These are phyloP conservation scores for Immersiella caudata DNA, from an alignment of 495 filamentous ascomycete genomes.

Conservation along the genomic window DNA sequence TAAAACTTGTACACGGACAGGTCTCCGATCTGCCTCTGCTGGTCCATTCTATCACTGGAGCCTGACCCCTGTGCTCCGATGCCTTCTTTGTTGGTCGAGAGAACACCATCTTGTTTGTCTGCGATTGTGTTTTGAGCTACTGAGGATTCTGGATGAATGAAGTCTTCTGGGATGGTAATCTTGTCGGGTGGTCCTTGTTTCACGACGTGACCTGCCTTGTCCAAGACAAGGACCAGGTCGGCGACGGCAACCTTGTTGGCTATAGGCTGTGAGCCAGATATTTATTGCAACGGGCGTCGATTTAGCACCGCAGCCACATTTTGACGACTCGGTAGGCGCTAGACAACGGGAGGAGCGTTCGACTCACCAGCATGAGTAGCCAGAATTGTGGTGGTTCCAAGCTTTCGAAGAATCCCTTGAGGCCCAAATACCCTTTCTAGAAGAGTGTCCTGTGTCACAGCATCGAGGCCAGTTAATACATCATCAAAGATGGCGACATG, in stretches of 20 bases:
- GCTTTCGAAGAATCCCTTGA: conserved; percentile 10
- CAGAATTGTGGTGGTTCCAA: conserved; percentile 4
- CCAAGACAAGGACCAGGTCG: conserved; percentile 11
- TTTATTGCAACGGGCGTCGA: background rate
- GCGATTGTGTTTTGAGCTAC: background rate
- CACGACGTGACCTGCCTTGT: conserved; percentile 1
- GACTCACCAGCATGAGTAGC: conserved; percentile 15
- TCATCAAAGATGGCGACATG: conserved; percentile 32
- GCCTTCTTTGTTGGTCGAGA: background rate
- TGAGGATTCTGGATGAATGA: background rate
- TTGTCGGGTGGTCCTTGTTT: conserved; percentile 6
- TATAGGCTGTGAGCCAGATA: background rate
- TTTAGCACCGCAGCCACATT: background rate
- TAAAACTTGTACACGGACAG: conserved; percentile 13
- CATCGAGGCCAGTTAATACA: conserved; percentile 58
- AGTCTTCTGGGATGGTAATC: background rate
- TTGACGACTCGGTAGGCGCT: no score
- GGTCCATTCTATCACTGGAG: background rate
- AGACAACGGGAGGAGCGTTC: background rate
- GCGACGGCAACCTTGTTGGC: conserved; percentile 6
- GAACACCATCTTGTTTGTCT: background rate
- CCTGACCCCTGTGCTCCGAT: background rate
- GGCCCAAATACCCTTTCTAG: conserved; percentile 27
- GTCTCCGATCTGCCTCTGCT: conserved; percentile 14
- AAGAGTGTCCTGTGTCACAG: conserved; percentile 59